Conservation (phyloP, 2,329 filamentous ascomycete genomes). For the Magnaporthales sp. region DNA sequence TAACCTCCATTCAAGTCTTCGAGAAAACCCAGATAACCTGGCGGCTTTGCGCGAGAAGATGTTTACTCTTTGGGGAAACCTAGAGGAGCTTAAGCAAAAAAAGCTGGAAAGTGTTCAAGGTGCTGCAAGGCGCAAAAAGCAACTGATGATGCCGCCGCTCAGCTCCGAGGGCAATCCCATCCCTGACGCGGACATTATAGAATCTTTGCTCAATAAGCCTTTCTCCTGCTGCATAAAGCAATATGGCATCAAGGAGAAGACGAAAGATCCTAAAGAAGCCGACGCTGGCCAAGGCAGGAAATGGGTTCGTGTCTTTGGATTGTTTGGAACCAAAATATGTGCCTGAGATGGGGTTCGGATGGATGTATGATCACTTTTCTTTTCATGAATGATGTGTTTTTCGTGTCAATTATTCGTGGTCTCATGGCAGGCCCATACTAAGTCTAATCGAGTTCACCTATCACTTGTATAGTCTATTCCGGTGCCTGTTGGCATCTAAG, state of each 20-base stretch:
- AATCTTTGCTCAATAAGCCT: conserved; percentile 35
- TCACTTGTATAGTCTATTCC: background rate
- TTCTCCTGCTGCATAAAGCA: conserved; percentile 66
- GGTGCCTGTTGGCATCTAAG: background rate
- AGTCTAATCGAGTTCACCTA: background rate
- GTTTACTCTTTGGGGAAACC: conserved; percentile 76
- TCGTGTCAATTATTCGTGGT: background rate
- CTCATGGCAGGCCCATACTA: background rate
- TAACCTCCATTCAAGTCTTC: conserved; percentile 30
- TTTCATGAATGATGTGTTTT: background rate
- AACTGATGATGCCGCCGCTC: conserved; percentile 22
- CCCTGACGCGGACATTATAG: conserved; percentile 15
- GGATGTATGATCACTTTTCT: background rate
- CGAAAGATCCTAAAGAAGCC: conserved; percentile 30
- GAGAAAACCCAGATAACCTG: conserved; percentile 38
- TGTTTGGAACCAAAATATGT: conserved; percentile 56
- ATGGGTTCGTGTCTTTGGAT: conserved; percentile 55
- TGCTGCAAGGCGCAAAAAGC: background rate
- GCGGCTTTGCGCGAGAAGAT: conserved; percentile 56
- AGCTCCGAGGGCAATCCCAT: conserved; percentile 23
- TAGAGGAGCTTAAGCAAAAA: conserved; percentile 59
- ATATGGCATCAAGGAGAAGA: conserved; percentile 49
- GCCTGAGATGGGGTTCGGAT: background rate
- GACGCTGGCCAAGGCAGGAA: conserved; percentile 34
- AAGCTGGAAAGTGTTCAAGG: conserved; percentile 13